A percentile compares a stretch with the other conserved stretches of the same genome.
phyloP scores from a whole-genome alignment of 805 yeast genomes.

The Candida insectalens region DNA sequence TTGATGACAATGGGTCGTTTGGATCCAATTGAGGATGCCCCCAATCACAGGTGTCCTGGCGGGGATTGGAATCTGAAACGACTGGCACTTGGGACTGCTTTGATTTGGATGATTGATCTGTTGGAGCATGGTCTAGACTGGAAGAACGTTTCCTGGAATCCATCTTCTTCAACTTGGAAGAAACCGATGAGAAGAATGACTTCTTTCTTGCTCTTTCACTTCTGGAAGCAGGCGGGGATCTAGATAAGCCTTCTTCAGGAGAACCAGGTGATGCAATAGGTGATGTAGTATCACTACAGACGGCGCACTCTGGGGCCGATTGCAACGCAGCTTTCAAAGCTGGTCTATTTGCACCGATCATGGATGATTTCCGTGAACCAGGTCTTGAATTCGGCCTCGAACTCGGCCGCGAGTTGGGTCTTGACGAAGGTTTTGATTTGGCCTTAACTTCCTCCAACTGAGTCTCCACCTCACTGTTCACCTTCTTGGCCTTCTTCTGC shows the following conservation, averaged over 20 bases:
- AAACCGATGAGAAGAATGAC: not conserved
- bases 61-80: too few relatives aligned
- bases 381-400: not conserved
- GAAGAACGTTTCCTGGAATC: too few relatives aligned
- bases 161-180: not conserved
- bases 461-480: slow-evolving; percentile 22
- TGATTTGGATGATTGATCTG: too few relatives aligned
- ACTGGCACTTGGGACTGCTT: too few relatives aligned
- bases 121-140: too few relatives aligned
- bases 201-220: slow-evolving; percentile 1
- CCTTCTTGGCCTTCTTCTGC: slow-evolving; percentile 29
- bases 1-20: not conserved
- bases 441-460: slow-evolving; percentile 19
- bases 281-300: too few relatives aligned
- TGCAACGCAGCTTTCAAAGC: too few relatives aligned
- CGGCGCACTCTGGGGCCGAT: too few relatives aligned
- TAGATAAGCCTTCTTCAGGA: not conserved
- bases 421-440: slow-evolving; percentile 5
- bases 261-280: too few relatives aligned
- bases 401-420: not conserved
- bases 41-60: too few relatives aligned
- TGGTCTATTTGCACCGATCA: too few relatives aligned
- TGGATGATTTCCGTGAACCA: not conserved
- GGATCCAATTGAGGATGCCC: too few relatives aligned
- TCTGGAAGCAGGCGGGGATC: not conserved